A percentile compares a stretch with the other conserved stretches of the same genome.
Conservation (phyloP, 2,329 filamentous ascomycete genomes). For the Paecilomyces niveus region DNA sequence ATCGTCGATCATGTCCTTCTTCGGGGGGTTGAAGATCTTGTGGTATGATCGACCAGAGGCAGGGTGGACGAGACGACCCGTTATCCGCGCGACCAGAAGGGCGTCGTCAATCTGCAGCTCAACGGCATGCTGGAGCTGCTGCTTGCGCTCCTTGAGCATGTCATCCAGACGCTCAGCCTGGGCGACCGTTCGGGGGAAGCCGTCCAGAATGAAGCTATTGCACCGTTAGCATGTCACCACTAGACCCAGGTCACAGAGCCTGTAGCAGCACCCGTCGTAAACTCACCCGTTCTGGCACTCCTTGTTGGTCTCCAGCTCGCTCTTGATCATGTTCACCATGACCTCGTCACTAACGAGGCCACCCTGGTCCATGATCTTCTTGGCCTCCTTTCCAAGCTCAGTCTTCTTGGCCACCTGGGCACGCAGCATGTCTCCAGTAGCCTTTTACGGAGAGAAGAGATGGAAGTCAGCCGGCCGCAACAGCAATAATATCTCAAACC, state of each 20-base stretch:
- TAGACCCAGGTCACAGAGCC: neutral
- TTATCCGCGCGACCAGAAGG: constrained; percentile 91
- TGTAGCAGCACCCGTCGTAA: constrained; percentile 4
- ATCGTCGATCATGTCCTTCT: constrained; percentile 90
- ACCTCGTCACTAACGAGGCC: constrained; percentile 98
- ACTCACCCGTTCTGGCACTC: constrained; percentile 90
- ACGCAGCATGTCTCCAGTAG: constrained; percentile 97
- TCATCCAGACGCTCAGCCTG: constrained; percentile 91
- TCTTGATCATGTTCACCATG: constrained; percentile 99
- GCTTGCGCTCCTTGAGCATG: constrained; percentile 73
- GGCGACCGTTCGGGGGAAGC: constrained; percentile 92
- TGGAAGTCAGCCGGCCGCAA: neutral
- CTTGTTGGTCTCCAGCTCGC: constrained; percentile 84
- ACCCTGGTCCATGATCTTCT: constrained; percentile 99
- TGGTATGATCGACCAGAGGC: constrained; percentile 96
- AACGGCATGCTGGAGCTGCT: constrained; percentile 87
- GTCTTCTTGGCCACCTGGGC: constrained; percentile 99
- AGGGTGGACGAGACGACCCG: constrained; percentile 89
- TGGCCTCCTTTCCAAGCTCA: constrained; percentile 83
- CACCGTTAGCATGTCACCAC: constrained; percentile 1
- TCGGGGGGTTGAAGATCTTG: constrained; percentile 97
- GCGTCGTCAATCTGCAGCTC: constrained; percentile 96
- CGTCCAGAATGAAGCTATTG: constrained; percentile 90
- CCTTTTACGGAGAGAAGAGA: constrained; percentile 46
- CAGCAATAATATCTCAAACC: constrained; percentile 6